Percentiles rank a stretch among this genome's conserved stretches.
Evolutionary conservation across 2,329 filamentous ascomycete species (phyloP).

Genomic region (Apiospora pterosperma): DNA sequence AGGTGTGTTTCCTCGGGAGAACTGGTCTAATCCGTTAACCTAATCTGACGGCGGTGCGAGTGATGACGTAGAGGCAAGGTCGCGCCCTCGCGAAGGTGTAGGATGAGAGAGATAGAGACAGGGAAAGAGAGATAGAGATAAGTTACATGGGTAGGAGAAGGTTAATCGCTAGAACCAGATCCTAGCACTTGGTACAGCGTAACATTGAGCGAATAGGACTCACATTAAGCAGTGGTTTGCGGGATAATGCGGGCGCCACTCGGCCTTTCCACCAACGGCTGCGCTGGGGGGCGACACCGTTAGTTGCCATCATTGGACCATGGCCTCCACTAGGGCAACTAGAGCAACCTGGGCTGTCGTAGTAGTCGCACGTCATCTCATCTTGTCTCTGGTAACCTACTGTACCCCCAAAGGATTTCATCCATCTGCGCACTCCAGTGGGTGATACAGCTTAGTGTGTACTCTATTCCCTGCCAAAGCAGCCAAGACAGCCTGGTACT

Average conservation of each 20-base stretch:
- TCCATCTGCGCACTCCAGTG: not conserved
- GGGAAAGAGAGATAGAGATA: not conserved
- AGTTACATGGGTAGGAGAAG: not conserved
- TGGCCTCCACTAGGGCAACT: not conserved
- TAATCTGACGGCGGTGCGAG: not conserved
- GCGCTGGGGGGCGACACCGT: not conserved
- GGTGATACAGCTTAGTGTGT: not conserved
- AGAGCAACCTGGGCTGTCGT: too few species aligned
- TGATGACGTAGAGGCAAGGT: not conserved
- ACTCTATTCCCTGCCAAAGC: slow-evolving; percentile 1
- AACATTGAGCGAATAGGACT: not conserved
- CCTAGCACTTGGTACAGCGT: too few species aligned
- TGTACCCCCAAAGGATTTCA: not conserved
- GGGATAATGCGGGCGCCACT: not conserved
- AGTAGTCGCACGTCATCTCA: not conserved
- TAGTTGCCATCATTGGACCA: not conserved
- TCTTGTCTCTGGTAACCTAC: not conserved
- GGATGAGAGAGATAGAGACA: not conserved
- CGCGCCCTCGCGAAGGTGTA: not conserved
- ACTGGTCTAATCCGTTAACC: not conserved
- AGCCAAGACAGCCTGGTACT: not conserved
- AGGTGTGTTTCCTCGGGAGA: not conserved
- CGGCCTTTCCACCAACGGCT: not conserved
- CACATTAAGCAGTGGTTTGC: not conserved
- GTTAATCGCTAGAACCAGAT: too few species aligned